phyloP scores from a whole-genome alignment of 495 filamentous ascomycete species.

The Pyrenula aspistea region DNA sequence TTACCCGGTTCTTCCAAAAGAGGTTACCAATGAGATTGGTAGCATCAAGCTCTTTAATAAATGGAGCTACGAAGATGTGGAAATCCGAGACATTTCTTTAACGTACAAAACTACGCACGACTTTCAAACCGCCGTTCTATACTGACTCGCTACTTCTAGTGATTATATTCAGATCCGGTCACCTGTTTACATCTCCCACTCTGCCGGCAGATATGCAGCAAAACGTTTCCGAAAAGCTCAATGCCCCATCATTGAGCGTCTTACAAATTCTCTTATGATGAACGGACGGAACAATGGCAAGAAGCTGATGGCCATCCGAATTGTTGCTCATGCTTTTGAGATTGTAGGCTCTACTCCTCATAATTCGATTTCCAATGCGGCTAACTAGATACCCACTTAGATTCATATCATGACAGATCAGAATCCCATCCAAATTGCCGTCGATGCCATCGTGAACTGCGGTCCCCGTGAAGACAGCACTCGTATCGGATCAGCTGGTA shows the following conservation, averaged over 20 bases:
- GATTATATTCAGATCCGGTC: conserved; percentile 99
- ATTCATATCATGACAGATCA: conserved; percentile 99
- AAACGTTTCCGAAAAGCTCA: conserved; percentile 99
- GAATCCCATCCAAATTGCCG: conserved; percentile 99
- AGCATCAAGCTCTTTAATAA: conserved; percentile 96
- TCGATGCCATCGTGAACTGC: conserved; percentile 99
- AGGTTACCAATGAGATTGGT: conserved; percentile 80
- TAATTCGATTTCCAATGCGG: conserved; percentile 1
- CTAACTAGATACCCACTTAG: conserved; percentile 29
- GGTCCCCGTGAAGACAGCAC: conserved; percentile 98
- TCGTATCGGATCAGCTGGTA: conserved; percentile 98
- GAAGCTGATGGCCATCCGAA: conserved; percentile 99
- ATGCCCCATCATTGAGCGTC: conserved; percentile 99
- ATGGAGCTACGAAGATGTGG: conserved; percentile 97
- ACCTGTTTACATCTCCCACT: conserved; percentile 97
- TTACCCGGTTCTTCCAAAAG: conserved; percentile 85
- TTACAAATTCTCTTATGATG: conserved; percentile 99
- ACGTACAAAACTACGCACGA: conserved; percentile 56
- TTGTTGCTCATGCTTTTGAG: conserved; percentile 97
- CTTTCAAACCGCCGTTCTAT: not conserved
- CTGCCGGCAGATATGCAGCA: conserved; percentile 93
- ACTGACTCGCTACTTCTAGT: conserved; percentile 50
- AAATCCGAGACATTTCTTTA: conserved; percentile 98
- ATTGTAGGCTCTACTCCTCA: conserved; percentile 59
- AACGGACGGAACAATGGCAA: conserved; percentile 99